Percentiles rank a stretch among this genome's conserved stretches.
These are phyloP conservation scores for Vitis hybrid DNA, from an alignment of 177 flowering plant species.

Conservation along the genomic window DNA sequence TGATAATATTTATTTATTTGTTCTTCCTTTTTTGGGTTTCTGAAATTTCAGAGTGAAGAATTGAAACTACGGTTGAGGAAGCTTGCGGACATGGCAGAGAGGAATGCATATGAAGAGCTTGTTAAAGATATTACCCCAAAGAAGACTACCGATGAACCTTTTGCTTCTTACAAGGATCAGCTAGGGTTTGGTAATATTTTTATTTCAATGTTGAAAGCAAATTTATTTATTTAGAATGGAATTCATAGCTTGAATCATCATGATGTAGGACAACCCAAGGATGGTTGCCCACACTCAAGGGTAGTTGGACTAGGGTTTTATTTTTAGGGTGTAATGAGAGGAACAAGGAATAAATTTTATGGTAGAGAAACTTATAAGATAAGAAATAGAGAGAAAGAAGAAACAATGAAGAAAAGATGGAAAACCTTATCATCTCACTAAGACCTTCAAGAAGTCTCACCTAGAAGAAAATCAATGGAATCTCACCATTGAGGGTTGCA, in stretches of 20 bases:
- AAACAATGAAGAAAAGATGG: too few relatives aligned
- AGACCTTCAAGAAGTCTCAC: too few relatives aligned
- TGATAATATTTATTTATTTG: neutral
- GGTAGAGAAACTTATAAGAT: too few relatives aligned
- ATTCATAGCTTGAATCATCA: neutral
- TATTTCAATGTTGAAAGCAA: neutral
- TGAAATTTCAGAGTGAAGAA: conserved; percentile 60
- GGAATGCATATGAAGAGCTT: conserved; percentile 75
- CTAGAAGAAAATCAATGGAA: too few relatives aligned
- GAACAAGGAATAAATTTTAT: too few relatives aligned
- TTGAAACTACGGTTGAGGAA: conserved; percentile 72
- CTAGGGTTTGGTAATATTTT: conserved; percentile 69
- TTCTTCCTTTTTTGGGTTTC: neutral
- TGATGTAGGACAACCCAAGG: too few relatives aligned
- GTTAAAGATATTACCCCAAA: conserved; percentile 79
- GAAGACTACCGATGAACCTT: conserved; percentile 54
- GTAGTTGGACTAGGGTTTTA: too few relatives aligned
- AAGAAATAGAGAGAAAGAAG: too few relatives aligned
- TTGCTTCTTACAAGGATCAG: conserved; percentile 92
- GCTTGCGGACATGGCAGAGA: conserved; percentile 63
- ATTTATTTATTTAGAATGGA: neutral
- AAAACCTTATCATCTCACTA: too few relatives aligned
- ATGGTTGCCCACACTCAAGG: neutral
- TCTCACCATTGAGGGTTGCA: too few relatives aligned
- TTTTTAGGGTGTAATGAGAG: too few relatives aligned